Conservation (phyloP, 352 stramenopile genomes). For the Globisporangium middletonii region DNA sequence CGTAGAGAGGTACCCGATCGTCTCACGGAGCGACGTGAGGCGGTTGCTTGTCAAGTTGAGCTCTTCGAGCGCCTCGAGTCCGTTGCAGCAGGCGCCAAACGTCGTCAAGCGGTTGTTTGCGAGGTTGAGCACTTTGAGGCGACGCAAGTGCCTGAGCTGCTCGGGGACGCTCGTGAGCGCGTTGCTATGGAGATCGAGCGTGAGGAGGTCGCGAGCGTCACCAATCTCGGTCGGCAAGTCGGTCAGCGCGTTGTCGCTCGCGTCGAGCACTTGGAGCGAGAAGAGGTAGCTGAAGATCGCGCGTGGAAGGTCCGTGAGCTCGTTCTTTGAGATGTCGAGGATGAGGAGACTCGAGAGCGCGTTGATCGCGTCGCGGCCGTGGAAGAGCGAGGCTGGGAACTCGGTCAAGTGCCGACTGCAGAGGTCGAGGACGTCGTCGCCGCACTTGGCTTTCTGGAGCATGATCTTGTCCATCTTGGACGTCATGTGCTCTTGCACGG, state of each 20-base stretch:
- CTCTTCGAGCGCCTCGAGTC: slow-evolving; percentile 34
- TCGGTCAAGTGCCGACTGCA: slow-evolving; percentile 25
- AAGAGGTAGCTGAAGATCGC: slow-evolving; percentile 58
- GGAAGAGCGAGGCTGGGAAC: slow-evolving; percentile 35
- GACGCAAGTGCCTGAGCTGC: slow-evolving; percentile 17
- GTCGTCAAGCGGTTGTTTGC: slow-evolving; percentile 33
- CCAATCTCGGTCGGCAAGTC: slow-evolving; percentile 44
- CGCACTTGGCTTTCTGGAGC: slow-evolving; percentile 43
- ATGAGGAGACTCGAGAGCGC: slow-evolving; percentile 61
- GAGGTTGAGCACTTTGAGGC: slow-evolving; percentile 44
- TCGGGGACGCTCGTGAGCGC: slow-evolving; percentile 28
- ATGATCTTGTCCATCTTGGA: slow-evolving; percentile 48
- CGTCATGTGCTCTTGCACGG: slow-evolving; percentile 47
- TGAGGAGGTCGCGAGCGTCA: slow-evolving; percentile 38
- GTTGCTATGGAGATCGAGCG: slow-evolving; percentile 49
- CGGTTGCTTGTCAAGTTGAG: slow-evolving; percentile 49
- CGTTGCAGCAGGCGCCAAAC: slow-evolving; percentile 43
- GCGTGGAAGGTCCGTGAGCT: slow-evolving; percentile 30
- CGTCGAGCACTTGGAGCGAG: slow-evolving; percentile 42
- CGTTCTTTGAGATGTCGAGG: slow-evolving; percentile 54
- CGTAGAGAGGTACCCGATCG: slow-evolving; percentile 25
- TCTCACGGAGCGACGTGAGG: slow-evolving; percentile 29
- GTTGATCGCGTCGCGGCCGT: slow-evolving; percentile 43
- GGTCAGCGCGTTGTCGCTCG: slow-evolving; percentile 49
- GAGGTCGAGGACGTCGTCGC: slow-evolving; percentile 46